Evolutionary conservation across 2,329 filamentous ascomycete genomes (phyloP), one percentile per base, ranked within the genome.

Genomic region (Phaeosphaeria sp.): DNA sequence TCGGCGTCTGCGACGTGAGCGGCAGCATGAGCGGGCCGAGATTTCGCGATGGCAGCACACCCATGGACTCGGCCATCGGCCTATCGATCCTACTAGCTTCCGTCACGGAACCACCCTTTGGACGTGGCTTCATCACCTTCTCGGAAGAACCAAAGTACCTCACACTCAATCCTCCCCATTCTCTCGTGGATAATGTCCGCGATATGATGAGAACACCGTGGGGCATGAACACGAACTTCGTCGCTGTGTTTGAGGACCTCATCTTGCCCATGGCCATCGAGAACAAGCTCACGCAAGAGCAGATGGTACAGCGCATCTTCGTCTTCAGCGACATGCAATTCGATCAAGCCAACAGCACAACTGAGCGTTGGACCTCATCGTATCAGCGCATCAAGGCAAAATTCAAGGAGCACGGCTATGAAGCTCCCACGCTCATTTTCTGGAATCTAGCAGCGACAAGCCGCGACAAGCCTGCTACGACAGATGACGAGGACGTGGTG

Each of bases 251-350:
- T 55, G 79, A 82, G 51, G 51, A 79, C 0, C 73, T 87, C 1
- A 81, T 88, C 47, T 79, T 88, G 0, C 84, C 84, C 2, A 80
- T 85, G 77, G 85, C 86, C 0, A 51, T 82, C 7, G 45, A 77
- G 47, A 78, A 86, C 60, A 79, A 83, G 11, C 64, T 88, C 33
- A 79, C 76, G 60, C 80, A 78, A 40, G 83, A 86, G 53, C 81
- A 88, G 40, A 88, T 88, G 85, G 80, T 87, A 17, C 87, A 86
- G 74, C 82, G 83, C 3, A 68, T 88, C 17, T 87, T 88, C 64
- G 82, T 88, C 33, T 87, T 88, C 64, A 83, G 78, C 45, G 85
- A 87, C 67, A 87, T 88, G 86, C 84, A 87, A 45, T 88, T 88
- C 66, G 71, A 88, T 60, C 0, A 56, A 0, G 80, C 80, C 1